A percentile compares a stretch with the other conserved stretches of the same genome.
Conservation (phyloP, 768 basidiomycete genomes). For the Mycena maculata region DNA sequence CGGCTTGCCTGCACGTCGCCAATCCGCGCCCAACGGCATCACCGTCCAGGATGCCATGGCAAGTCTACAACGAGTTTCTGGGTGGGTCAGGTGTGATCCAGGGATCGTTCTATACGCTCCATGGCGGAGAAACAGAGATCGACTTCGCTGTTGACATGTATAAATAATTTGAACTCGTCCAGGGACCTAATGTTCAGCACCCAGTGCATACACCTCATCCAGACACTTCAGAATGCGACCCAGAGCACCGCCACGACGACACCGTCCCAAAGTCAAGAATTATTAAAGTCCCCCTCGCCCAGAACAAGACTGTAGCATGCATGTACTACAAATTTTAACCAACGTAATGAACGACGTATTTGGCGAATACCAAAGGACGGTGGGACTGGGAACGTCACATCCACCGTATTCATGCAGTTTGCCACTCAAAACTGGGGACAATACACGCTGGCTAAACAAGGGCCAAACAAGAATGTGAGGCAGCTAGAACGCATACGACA, state of each 20-base stretch:
- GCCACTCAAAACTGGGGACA: no score
- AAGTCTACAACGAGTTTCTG: background rate
- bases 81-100: slow-evolving; percentile 33
- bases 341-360: background rate
- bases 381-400: background rate
- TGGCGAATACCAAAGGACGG: background rate
- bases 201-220: background rate
- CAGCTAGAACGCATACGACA: no score
- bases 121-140: background rate
- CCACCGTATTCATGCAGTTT: no score
- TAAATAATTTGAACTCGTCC: background rate
- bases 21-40: background rate
- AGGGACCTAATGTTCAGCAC: background rate
- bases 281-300: background rate
- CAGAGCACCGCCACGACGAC: background rate
- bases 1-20: background rate
- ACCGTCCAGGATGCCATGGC: background rate
- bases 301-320: background rate
- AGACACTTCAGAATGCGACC: background rate
- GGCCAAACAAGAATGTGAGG: no score
- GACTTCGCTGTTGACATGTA: background rate
- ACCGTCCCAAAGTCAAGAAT: background rate
- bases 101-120: background rate
- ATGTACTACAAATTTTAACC: background rate
- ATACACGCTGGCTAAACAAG: no score